Conservation (phyloP, 176 grass and related monocot species). For the sorghum (Sorghum bicolor) region Sorghum_bicolor_NCBIv3 NC_012873.2:63090001-63090500, state of each 20-base stretch:
- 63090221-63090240: background rate
- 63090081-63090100: background rate
- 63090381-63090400: background rate
- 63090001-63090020: no score
- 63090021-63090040: no score
- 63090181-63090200: conserved; percentile 66
- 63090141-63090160: conserved; percentile 52
- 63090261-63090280: background rate
- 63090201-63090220: conserved; percentile 83
- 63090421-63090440: background rate
- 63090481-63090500: conserved; percentile 69
- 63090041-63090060: background rate
- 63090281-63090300: background rate
- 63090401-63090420: background rate
- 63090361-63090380: background rate
- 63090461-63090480: conserved; percentile 59
- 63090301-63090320: background rate
- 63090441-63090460: background rate
- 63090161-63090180: conserved; percentile 78
- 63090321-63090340: background rate
- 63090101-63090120: background rate
- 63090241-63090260: background rate
- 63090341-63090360: background rate
- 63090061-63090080: background rate
- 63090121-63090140: conserved; percentile 71